These are phyloP conservation scores for Tylopilus vinaceipallidus DNA, from an alignment of 768 basidiomycete species.

Conservation along the genomic window DNA sequence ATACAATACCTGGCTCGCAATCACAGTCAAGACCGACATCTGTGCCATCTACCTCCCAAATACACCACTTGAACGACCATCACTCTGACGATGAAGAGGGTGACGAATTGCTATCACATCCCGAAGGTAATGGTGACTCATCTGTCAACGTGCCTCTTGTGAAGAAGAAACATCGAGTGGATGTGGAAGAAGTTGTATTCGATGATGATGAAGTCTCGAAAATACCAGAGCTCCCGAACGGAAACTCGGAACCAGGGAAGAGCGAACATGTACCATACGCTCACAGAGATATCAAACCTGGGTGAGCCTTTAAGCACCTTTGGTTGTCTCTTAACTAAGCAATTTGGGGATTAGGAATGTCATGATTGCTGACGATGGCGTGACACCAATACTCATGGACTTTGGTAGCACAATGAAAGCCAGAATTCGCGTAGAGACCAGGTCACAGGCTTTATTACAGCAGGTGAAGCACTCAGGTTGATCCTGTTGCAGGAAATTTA, in stretches of 20 bases:
- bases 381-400: conserved; percentile 91
- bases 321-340: conserved; percentile 4
- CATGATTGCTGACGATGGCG: conserved; percentile 92
- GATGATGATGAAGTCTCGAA: conserved; percentile 60
- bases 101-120: conserved; percentile 70
- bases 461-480: conserved; percentile 53
- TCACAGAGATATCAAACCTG: conserved; percentile 95
- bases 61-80: conserved; percentile 20
- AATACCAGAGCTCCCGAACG: conserved; percentile 40
- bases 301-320: conserved; percentile 47
- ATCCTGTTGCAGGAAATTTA: conserved; percentile 1
- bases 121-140: conserved; percentile 59
- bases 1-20: conserved; percentile 40
- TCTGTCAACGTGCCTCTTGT: conserved; percentile 58
- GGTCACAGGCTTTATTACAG: conserved; percentile 84
- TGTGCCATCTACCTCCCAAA: conserved; percentile 23
- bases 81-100: conserved; percentile 57
- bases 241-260: conserved; percentile 35
- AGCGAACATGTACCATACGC: conserved; percentile 82
- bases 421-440: conserved; percentile 73
- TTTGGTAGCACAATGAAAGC: conserved; percentile 92
- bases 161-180: conserved; percentile 47
- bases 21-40: conserved; percentile 22
- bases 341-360: conserved; percentile 62
- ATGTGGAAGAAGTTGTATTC: conserved; percentile 63